Evolutionary conservation across 2,329 filamentous ascomycete species (phyloP), one percentile per base, ranked within the genome.

Genomic region (Scleromitrula shiraiana): DNA sequence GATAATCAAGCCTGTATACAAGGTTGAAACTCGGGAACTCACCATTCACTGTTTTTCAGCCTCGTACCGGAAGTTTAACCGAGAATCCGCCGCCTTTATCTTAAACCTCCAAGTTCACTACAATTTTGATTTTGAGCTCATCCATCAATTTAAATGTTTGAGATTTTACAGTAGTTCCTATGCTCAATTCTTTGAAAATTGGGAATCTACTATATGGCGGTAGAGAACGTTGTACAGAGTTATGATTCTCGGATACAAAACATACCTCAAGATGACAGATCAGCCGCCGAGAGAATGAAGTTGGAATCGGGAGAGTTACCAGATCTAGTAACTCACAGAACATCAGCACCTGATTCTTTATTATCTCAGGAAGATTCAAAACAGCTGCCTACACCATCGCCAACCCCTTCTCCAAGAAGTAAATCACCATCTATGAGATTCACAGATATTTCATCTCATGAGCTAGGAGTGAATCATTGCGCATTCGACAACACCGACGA

Each of bases 361-460:
- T 14, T 36, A 17, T 7, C 10, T 17, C 5, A 10, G 7, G 33
- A 36, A 2, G 33, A 20, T 10, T 12, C 19, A 20, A 36, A 19
- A 15, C 60, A 62, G 12, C 53, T 62, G 17, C 58, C 54, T 36
- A 58, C 57, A 26, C 60, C 59, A 40, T 62, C 58, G 2, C 56
- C 56, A 5, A 53, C 58, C 7, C 56, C 55, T 14, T 61, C 59
- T 15, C 55, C 56, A 20, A 50, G 55, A 49, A 57, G 56, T 27
- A 41, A 37, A 10, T 58, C 56, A 17, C 56, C 56, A n/a, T 53
- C 55, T 20, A 23, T 56, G 12, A 40, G 53, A 12, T 46, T 46
- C 4, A 53, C 42, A 12, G 54, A 53, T 26, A 27, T n/a, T 22
- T 51, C 49, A 24, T 50, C 44, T 1, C 47, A 35, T 10, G 58